Base-by-base conservation (phyloP, 495 filamentous ascomycete species). In the Glarea lozoyensis region DNA sequence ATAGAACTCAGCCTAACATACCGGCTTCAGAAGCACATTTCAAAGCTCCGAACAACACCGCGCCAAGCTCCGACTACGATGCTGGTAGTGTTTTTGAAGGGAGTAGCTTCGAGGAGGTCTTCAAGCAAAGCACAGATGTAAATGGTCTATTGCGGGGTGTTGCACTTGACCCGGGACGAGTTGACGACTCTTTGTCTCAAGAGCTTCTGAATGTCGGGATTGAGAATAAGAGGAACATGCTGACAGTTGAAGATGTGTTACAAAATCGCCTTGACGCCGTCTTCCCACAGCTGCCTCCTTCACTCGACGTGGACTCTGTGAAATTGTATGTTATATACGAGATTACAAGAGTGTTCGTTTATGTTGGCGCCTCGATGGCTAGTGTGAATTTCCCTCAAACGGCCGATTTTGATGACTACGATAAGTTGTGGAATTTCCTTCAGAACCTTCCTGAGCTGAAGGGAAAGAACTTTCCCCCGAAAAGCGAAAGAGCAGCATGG, bases 271-370 rank as follows among this genome's bases (percentile, higher is more conserved):
- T 49, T 15, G 11, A 29, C 5, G n/a, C 20, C 10, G 29, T 48
- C 2, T 55, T 55, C 23, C 43, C 35, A 7, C 4, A 43, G 32
- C 13, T 48, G 4, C 52, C 44, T 17, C 0, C 17, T 13, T 31
- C 20, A 24, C 30, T 51, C 9, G 10, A 11, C 2, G 18, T 16
- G 5, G 22, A 32, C 10, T 39, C 45, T 39, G 15, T 46, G 2
- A 24, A 48, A 37, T 25, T 49, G 2, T 31, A 21, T 15, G 37
- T 43, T 2, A 29, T 29, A 9, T 56, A 52, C 19, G 53, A 56
- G 24, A 44, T 52, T 38, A 44, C 42, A 1, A 35, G 53, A 30
- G 46, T 56, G 3, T 56, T 34, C 24, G 30, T 52, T 1, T 34
- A 52, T 32, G 22, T 45, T 10, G 42, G 23, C 6, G 49, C 44